Base-by-base conservation (phyloP, 192 early-diverging fungal genomes). In the Podila epicladia region DNA sequence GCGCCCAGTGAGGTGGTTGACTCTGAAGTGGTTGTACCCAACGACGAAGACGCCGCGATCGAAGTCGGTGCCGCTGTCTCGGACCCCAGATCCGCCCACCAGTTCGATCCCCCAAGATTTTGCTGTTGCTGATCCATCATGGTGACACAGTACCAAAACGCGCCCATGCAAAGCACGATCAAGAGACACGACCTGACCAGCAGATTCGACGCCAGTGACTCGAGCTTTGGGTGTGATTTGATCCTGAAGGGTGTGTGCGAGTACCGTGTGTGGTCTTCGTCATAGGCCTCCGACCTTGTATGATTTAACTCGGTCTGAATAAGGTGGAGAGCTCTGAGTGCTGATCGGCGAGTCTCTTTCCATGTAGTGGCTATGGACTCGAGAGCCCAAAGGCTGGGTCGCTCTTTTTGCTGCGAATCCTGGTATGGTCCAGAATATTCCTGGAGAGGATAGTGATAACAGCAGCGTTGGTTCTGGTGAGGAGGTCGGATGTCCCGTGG, bases 41-140 rank as follows among this genome's bases (percentile, higher is more conserved):
- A 12, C 17, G 45, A 59, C 58, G 24, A 32, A 1, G 48, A 24
- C 5, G 5, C 31, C 9, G 13, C 29, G 19, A 32, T 19, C 20
- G 48, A 31, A 31, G 35, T 12, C 8, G 5, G 5, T 19, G 22
- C 26, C 12, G 59, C 28, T 17, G 29, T 26, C 17, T 61, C 31
- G 29, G 59, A 33, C 4, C 59, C 59, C 26, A 61, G 59, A 31
- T 61, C 59, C 12, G 31, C 59, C 59, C 59, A 35, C 59, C 59
- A 61, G 13, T 31, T 24, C 9, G 59, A 9, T 24, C 53, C 24
- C 53, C 53, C 53, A 55, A 24, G 53, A 12, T 55, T n/a, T 5
- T 55, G n/a, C 51, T 67, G 65, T 15, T 57, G 65, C 63, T 80
- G 77, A 60, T 80, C 77, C 66, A 80, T 72, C 9, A 73, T 67